These are phyloP conservation scores for Calonectria hawksworthii DNA, from an alignment of 2,329 filamentous ascomycete genomes.

Conservation along the genomic window DNA sequence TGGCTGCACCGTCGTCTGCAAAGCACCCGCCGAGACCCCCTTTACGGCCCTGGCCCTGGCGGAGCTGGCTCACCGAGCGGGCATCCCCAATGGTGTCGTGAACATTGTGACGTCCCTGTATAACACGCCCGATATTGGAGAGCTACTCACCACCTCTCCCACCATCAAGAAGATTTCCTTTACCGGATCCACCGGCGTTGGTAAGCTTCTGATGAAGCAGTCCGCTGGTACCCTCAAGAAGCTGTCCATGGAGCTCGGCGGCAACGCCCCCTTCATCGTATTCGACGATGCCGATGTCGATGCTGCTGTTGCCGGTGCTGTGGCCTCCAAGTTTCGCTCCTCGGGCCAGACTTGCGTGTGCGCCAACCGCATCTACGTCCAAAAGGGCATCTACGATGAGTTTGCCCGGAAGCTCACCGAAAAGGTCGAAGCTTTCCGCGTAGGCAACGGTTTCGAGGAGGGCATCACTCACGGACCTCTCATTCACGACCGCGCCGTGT, in stretches of 20 bases:
- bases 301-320: slow-evolving; percentile 83
- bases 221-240: slow-evolving; percentile 87
- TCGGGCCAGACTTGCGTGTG: slow-evolving; percentile 97
- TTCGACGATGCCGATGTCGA: slow-evolving; percentile 96
- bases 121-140: slow-evolving; percentile 85
- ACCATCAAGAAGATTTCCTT: slow-evolving; percentile 92
- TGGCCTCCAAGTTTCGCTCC: slow-evolving; percentile 91
- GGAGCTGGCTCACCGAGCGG: slow-evolving; percentile 87
- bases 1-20: slow-evolving; percentile 95
- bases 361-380: slow-evolving; percentile 86
- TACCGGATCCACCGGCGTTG: slow-evolving; percentile 82
- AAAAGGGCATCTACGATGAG: slow-evolving; percentile 81
- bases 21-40: slow-evolving; percentile 92
- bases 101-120: slow-evolving; percentile 86
- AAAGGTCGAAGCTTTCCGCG: slow-evolving; percentile 80
- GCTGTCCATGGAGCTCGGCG: slow-evolving; percentile 89
- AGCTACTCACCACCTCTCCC: slow-evolving; percentile 78
- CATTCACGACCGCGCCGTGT: slow-evolving; percentile 86
- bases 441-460: slow-evolving; percentile 80
- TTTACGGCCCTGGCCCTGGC: slow-evolving; percentile 91
- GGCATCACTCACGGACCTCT: slow-evolving; percentile 84
- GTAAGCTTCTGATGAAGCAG: slow-evolving; percentile 89
- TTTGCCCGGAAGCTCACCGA: slow-evolving; percentile 79
- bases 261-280: slow-evolving; percentile 96
- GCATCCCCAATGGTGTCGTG: slow-evolving; percentile 90